These are phyloP conservation scores for Papiliotrema fonsecae DNA, from an alignment of 1,284 basidiomycete species.

Conservation along the genomic window DNA sequence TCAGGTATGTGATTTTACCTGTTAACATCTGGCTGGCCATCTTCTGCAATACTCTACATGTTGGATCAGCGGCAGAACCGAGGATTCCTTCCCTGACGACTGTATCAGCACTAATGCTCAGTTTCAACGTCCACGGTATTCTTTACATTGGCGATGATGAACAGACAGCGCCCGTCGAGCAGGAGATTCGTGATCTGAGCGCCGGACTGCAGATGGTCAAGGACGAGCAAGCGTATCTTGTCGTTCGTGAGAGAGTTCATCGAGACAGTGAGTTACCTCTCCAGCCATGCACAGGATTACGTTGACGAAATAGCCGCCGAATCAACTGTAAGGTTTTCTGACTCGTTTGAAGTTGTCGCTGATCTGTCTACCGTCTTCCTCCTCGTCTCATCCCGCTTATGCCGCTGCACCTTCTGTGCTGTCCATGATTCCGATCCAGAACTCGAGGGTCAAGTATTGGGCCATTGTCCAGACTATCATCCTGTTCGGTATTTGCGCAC, in stretches of 20 bases:
- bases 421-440: too few species aligned
- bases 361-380: too few species aligned
- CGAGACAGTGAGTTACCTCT: constrained; percentile 59
- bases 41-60: background rate
- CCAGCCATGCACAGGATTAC: background rate
- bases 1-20: constrained; percentile 59
- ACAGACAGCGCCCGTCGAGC: constrained; percentile 83
- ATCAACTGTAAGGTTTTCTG: constrained; percentile 55
- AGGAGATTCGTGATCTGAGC: constrained; percentile 86
- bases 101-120: too few species aligned
- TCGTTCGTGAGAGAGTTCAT: constrained; percentile 87
- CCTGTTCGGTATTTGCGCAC: constrained; percentile 82
- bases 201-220: constrained; percentile 83
- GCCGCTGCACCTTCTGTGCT: too few species aligned
- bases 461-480: constrained; percentile 84
- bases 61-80: background rate
- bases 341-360: too few species aligned
- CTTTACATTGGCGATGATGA: constrained; percentile 57
- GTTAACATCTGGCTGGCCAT: background rate
- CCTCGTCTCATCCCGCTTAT: too few species aligned
- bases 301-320: constrained; percentile 59
- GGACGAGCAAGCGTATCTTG: constrained; percentile 98
- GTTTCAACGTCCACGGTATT: constrained; percentile 98
- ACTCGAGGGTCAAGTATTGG: constrained; percentile 98
- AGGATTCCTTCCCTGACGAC: too few species aligned